Evolutionary conservation across 129 eudicot genomes (phyloP).

Genomic region (Oenanthe sinensis): DNA sequence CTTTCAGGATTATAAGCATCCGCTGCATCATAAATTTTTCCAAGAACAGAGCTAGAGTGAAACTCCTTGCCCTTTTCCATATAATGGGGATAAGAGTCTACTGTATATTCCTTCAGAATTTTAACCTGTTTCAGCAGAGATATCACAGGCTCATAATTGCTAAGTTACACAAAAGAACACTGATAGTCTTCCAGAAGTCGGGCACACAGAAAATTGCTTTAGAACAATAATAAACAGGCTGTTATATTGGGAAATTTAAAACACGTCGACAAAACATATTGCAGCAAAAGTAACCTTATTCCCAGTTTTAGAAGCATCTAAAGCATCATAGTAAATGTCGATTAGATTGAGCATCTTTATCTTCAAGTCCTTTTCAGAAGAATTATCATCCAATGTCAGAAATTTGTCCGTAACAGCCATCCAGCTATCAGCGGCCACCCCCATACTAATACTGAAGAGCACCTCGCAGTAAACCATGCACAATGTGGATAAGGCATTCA

Average conservation of each 20-base stretch:
- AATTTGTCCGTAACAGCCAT: constrained; percentile 49
- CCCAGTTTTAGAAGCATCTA: constrained; percentile 91
- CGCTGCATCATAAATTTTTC: constrained; percentile 41
- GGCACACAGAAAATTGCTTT: neutral
- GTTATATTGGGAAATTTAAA: neutral
- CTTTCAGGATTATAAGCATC: constrained; percentile 18
- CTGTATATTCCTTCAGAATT: constrained; percentile 27
- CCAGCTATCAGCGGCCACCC: constrained; percentile 72
- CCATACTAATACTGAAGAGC: constrained; percentile 46
- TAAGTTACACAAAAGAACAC: neutral
- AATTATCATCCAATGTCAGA: constrained; percentile 34
- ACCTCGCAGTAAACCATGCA: neutral
- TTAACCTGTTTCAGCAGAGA: constrained; percentile 38
- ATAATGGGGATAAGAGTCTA: constrained; percentile 51
- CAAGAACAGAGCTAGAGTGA: constrained; percentile 59
- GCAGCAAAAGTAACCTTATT: constrained; percentile 36
- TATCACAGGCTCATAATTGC: neutral
- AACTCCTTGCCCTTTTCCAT: constrained; percentile 33
- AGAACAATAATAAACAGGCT: neutral
- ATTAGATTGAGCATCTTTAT: constrained; percentile 36
- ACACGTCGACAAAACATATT: neutral
- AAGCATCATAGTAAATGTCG: constrained; percentile 79
- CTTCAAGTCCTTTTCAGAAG: constrained; percentile 18
- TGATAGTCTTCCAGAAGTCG: neutral
- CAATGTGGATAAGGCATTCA: neutral